These are phyloP conservation scores for Rhododendron vialii DNA, from an alignment of 148 eudicot genomes.

Conservation along the genomic window DNA sequence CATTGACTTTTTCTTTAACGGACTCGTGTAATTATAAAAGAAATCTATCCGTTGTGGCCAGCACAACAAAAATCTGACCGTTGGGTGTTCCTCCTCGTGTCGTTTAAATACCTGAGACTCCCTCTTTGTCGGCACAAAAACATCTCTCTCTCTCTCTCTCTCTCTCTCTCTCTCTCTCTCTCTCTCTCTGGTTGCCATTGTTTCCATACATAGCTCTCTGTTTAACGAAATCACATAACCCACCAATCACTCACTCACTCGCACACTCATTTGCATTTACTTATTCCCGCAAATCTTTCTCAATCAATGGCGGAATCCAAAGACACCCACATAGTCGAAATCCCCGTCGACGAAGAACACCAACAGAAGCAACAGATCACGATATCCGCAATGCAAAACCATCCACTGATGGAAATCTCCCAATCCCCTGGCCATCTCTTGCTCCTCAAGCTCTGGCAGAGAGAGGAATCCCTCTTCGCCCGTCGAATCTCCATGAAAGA, in stretches of 20 bases:
- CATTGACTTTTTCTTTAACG: background rate
- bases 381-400: constrained; percentile 48
- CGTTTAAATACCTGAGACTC: background rate
- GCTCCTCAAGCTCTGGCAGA: constrained; percentile 82
- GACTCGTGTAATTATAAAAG: background rate
- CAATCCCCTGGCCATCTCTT: constrained; percentile 73
- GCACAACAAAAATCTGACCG: constrained; percentile 7
- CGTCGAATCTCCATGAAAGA: constrained; percentile 43
- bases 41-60: constrained; percentile 5
- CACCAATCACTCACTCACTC: background rate
- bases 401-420: constrained; percentile 80
- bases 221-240: background rate
- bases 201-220: background rate
- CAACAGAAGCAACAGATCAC: constrained; percentile 18
- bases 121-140: background rate
- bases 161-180: background rate
- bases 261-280: background rate
- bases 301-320: constrained; percentile 40
- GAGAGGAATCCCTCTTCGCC: constrained; percentile 61
- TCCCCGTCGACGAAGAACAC: constrained; percentile 48
- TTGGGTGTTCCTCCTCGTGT: background rate
- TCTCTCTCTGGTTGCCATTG: background rate
- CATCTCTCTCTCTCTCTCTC: background rate
- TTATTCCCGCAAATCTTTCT: background rate
- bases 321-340: constrained; percentile 62